Evolutionary conservation across 1,284 basidiomycete species (phyloP).

Genomic region (Papiliotrema fonsecae): DNA sequence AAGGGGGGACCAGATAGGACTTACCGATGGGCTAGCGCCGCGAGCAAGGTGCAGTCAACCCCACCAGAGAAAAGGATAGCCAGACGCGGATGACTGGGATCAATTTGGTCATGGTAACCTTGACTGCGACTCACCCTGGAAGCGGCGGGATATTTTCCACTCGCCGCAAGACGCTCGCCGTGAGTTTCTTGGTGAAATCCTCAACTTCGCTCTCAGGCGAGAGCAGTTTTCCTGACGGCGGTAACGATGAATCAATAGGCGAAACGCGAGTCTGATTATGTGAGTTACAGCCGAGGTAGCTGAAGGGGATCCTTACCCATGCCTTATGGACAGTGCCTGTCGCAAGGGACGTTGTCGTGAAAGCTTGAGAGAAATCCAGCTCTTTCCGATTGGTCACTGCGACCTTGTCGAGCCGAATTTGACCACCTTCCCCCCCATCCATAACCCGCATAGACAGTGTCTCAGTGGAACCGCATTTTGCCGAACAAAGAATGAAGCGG

Average conservation of each 20-base stretch:
- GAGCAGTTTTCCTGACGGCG: neutral
- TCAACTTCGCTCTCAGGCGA: conserved; percentile 20
- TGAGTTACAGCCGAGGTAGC: neutral
- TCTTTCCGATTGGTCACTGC: too few species aligned
- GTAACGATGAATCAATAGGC: conserved; percentile 24
- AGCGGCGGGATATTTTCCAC: conserved; percentile 50
- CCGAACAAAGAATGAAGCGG: conserved; percentile 29
- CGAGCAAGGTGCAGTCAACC: conserved; percentile 83
- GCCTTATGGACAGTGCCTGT: too few species aligned
- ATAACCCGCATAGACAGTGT: conserved; percentile 27
- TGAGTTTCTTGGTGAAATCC: conserved; percentile 42
- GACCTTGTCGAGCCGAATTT: conserved; percentile 17
- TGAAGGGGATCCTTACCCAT: neutral
- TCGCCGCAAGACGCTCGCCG: conserved; percentile 45
- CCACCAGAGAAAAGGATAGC: conserved; percentile 94
- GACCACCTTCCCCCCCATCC: conserved; percentile 32
- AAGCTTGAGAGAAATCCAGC: too few species aligned
- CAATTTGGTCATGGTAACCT: neutral
- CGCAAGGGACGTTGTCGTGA: too few species aligned
- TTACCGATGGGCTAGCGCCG: conserved; percentile 70
- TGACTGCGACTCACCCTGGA: neutral
- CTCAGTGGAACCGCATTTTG: conserved; percentile 20
- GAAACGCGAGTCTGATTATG: conserved; percentile 9
- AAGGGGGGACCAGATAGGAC: conserved; percentile 19
- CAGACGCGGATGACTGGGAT: conserved; percentile 53